Percentiles rank a stretch among this genome's conserved stretches.
These are phyloP conservation scores for Adenanthera pavonina DNA, from an alignment of 306 rosid genomes.

Conservation along the genomic window DNA sequence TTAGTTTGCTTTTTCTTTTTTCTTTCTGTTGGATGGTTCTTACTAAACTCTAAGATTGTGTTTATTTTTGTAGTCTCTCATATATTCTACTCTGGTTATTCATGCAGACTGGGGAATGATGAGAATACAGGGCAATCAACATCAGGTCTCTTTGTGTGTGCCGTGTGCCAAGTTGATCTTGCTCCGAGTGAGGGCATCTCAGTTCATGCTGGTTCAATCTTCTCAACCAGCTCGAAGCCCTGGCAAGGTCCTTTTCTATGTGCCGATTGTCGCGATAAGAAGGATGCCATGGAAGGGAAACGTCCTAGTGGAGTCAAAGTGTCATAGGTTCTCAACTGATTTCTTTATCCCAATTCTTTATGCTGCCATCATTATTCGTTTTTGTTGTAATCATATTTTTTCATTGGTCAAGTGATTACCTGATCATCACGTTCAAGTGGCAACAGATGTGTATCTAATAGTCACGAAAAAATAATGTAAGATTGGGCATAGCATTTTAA, in stretches of 20 bases:
- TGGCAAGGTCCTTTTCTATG: conserved; percentile 99
- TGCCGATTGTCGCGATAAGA: conserved; percentile 81
- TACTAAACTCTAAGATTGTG: background rate
- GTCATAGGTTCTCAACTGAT: conserved; percentile 49
- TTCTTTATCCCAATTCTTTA: conserved; percentile 41
- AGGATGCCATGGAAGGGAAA: conserved; percentile 99
- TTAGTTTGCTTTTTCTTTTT: too few relatives aligned
- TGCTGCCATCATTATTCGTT: conserved; percentile 41
- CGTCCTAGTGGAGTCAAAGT: conserved; percentile 91
- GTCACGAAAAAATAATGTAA: conserved; percentile 43
- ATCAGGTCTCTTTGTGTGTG: conserved; percentile 82
- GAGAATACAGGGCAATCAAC: conserved; percentile 73
- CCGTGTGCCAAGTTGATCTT: conserved; percentile 91
- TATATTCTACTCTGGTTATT: background rate
- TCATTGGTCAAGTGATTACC: conserved; percentile 57
- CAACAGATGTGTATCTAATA: conserved; percentile 52
- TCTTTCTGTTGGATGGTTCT: background rate
- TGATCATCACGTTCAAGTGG: conserved; percentile 56
- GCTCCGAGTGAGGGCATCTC: conserved; percentile 93
- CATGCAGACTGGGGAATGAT: conserved; percentile 79
- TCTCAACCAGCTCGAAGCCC: conserved; percentile 89
- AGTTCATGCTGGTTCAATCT: conserved; percentile 90
- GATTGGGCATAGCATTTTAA: conserved; percentile 40
- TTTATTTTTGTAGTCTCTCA: background rate
- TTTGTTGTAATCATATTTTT: conserved; percentile 42